phyloP scores from a whole-genome alignment of 1,284 basidiomycete genomes.

The Blastosporella zonata region DNA sequence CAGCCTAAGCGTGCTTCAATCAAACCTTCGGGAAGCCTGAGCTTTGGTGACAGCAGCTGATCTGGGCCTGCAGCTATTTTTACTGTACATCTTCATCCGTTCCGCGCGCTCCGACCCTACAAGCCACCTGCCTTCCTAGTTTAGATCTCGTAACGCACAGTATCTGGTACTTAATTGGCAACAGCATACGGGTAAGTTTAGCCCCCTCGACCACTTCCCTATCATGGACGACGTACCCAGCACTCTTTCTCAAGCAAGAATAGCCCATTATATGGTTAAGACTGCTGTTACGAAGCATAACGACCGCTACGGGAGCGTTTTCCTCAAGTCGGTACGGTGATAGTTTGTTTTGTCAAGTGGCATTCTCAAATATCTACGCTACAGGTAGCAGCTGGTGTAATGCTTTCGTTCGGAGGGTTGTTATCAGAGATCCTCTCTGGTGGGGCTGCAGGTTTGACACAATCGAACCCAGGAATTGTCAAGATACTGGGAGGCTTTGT shows the following conservation, averaged over 20 bases:
- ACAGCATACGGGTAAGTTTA: no score
- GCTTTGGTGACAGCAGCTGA: not conserved
- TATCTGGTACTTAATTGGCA: not conserved
- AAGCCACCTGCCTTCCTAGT: not conserved
- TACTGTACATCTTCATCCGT: not conserved
- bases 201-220: not conserved
- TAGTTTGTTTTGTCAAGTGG: not conserved
- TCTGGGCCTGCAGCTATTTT: not conserved
- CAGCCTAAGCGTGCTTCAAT: no score
- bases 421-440: constrained; percentile 59
- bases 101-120: not conserved
- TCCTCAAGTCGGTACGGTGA: constrained; percentile 60
- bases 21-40: no score
- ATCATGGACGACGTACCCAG: constrained; percentile 32
- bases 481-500: constrained; percentile 65
- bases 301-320: constrained; percentile 56
- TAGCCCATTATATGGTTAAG: constrained; percentile 56
- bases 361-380: not conserved
- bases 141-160: not conserved
- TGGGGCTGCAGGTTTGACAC: constrained; percentile 50
- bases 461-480: constrained; percentile 61
- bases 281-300: constrained; percentile 58
- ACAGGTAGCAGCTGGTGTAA: constrained; percentile 64
- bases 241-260: constrained; percentile 59
- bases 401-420: constrained; percentile 72